Base-by-base conservation (phyloP, 2,329 filamentous ascomycete species). In the Zymoseptoria brevis region DNA sequence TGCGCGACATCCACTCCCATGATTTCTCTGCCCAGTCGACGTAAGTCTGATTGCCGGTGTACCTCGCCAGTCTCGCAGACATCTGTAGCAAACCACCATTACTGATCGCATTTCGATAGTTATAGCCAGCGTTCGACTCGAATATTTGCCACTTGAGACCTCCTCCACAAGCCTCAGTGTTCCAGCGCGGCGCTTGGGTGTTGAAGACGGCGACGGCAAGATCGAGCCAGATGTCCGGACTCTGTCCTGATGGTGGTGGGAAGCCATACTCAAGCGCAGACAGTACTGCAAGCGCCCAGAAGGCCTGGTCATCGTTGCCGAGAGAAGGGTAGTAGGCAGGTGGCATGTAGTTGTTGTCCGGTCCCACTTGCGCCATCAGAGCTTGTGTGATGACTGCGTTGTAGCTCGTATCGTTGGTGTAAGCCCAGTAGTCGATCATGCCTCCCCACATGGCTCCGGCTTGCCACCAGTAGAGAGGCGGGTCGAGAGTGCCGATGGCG, bases 121-220 rank as follows among this genome's bases (percentile, higher is more conserved):
- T 74, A 66, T 79, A 84, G 4, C 89, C 89, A 58, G 63, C 83
- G 75, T 91, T 91, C 75, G 86, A 89, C 11, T 83, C 80, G 75
- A 87, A 92, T 62, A 95, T 88, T 75, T 96, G 90, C 91, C 91
- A 96, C 63, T 87, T 84, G 64, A 96, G 74, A 8, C 90, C 90
- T 54, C 90, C 90, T 53, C 76, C 78, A 72, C 90, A 96, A 0
- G 78, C 79, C 0, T 75, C 68, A 2, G 74, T 76, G 66, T 94
- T 86, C 87, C 89, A 93, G 21, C 89, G 83, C 19, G 75, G 74
- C 1, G 83, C 84, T 68, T 90, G 90, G 55, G 87, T 85, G 75
- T 93, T 90, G 74, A 93, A 95, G 1, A 90, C 87, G 9, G 87
- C 87, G 72, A 91, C 87, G 0, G 83, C 86, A 56, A 94, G 80